Conservation (phyloP, 2,329 filamentous ascomycete species). For the Colletotrichum sojae region DNA sequence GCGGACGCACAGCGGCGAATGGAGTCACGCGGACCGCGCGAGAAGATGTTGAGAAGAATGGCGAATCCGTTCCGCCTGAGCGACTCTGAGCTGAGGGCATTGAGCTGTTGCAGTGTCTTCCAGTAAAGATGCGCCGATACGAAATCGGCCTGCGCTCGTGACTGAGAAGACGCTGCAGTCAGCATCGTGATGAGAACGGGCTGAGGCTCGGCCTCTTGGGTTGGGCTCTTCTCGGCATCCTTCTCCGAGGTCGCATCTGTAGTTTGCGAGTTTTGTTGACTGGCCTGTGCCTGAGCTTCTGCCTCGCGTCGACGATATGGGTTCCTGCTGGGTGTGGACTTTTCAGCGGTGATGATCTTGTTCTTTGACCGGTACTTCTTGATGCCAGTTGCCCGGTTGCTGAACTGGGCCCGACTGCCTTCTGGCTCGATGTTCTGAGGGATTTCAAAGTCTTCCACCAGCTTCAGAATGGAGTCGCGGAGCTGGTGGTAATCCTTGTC, state of each 20-base stretch:
- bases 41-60: constrained; percentile 80
- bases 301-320: constrained; percentile 63
- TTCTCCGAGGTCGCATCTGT: constrained; percentile 22
- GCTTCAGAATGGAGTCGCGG: constrained; percentile 83
- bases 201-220: constrained; percentile 31
- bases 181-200: constrained; percentile 79
- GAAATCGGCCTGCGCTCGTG: constrained; percentile 84
- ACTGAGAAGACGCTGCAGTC: constrained; percentile 81
- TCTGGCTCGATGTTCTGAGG: constrained; percentile 75
- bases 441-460: constrained; percentile 87
- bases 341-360: constrained; percentile 66
- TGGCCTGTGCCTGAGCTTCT: constrained; percentile 11
- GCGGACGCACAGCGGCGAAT: constrained; percentile 79
- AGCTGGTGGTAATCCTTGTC: constrained; percentile 87
- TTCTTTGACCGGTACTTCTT: constrained; percentile 74
- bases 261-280: constrained; percentile 3
- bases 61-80: constrained; percentile 79
- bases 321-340: constrained; percentile 69
- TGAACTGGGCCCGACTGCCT: constrained; percentile 74
- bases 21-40: constrained; percentile 77
- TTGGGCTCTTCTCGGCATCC: constrained; percentile 39
- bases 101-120: constrained; percentile 83
- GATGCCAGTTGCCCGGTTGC: constrained; percentile 76
- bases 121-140: constrained; percentile 88
- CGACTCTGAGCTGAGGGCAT: constrained; percentile 71